phyloP scores from a whole-genome alignment of 192 early-diverging fungal species.

The Gaertneriomyces semiglobifer region DNA sequence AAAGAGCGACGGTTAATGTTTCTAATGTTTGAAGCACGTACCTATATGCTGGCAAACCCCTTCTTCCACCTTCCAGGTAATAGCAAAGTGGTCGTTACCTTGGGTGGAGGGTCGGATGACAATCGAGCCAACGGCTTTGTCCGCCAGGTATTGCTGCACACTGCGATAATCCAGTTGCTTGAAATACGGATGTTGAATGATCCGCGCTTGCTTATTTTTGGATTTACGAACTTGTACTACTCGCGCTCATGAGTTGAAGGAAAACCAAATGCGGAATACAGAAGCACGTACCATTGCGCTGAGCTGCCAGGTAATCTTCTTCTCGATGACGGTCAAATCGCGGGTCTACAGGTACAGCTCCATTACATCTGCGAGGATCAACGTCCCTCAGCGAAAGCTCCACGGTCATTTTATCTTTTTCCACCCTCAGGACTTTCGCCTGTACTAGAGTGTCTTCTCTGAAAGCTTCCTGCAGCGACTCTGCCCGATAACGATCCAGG shows the following conservation, averaged over 20 bases:
- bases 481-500: neutral
- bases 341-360: constrained; percentile 49
- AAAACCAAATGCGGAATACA: neutral
- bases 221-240: constrained; percentile 25
- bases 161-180: constrained; percentile 66
- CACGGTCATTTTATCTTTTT: constrained; percentile 69
- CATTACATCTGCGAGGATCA: constrained; percentile 46
- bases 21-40: constrained; percentile 35
- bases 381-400: constrained; percentile 70
- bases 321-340: constrained; percentile 55
- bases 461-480: constrained; percentile 35
- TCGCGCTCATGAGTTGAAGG: neutral
- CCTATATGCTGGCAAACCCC: constrained; percentile 85
- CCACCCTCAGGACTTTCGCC: constrained; percentile 74
- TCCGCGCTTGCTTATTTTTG: constrained; percentile 48
- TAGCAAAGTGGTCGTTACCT: constrained; percentile 81
- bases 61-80: constrained; percentile 91
- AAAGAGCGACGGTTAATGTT: neutral
- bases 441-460: constrained; percentile 68
- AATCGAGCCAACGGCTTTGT: constrained; percentile 65
- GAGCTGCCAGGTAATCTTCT: constrained; percentile 13
- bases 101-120: constrained; percentile 90
- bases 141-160: constrained; percentile 69
- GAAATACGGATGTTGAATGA: constrained; percentile 84
- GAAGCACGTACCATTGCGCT: constrained; percentile 16